Base-by-base conservation (phyloP, 2,329 filamentous ascomycete species). In the Keithomyces neogunnii region DNA sequence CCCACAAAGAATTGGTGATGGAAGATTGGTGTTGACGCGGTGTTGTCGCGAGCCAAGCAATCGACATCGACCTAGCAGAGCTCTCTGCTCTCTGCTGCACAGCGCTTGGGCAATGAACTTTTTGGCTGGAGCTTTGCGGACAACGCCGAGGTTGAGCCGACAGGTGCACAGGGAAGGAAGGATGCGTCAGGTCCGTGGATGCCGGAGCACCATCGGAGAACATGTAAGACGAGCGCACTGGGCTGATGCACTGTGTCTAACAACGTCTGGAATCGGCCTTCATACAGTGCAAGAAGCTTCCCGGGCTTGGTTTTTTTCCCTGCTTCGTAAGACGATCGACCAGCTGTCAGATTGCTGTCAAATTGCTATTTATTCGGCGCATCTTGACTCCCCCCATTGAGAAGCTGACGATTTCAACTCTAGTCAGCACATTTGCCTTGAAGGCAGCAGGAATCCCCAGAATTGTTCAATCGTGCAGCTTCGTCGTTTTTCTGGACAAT, bases 1-100 rank as follows among this genome's bases (percentile, higher is more conserved):
- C 66, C 66, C 62, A 55, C 51, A 55, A 53, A 47, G 29, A 45
- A 40, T 35, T 56, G 57, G 53, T 50, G 60, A 59, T 56, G 57
- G 57, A 57, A 57, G 57, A 51, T 54, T 61, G 55, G 50, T 59
- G 64, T 66, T 61, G 62, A 68, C 66, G 66, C 66, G 66, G 62
- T 57, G 57, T 53, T 42, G 49, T 60, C 63, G 60, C 63, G 60
- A 63, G 44, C 44, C 33, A n/a, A 33, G 28, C 46, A 39, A 30
- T 44, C 40, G 40, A 30, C 9, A 48, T 48, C 36, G 39, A 53
- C 40, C 26, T 47, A 50, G 13, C 36, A 30, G 36, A 44, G 43
- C 45, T 47, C 50, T 46, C 45, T 19, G 45, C 32, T 40, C 36
- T 31, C 29, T 47, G 35, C 28, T 32, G n/a, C 35, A 32, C 3